Conservation (phyloP, 305 asterid species). For the Fraxinus xanthoxyloides region DNA sequence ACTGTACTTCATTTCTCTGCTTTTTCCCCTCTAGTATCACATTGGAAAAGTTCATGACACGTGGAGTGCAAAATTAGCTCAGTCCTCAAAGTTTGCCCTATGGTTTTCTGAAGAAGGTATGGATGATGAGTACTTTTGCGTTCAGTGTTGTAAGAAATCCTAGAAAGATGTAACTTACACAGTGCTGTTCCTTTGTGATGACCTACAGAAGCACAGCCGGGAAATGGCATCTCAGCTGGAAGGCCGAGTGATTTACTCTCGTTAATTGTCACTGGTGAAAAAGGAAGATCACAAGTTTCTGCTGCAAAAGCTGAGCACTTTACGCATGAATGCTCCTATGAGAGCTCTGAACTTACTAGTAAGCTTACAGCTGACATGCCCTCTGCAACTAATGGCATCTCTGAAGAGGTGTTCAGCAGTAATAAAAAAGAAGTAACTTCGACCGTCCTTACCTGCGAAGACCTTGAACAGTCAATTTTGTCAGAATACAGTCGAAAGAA, state of each 20-base stretch:
- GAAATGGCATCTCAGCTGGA: conserved; percentile 36
- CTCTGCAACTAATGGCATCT: conserved; percentile 41
- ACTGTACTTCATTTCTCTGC: conserved; percentile 12
- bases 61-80: conserved; percentile 39
- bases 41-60: conserved; percentile 50
- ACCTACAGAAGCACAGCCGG: conserved; percentile 42
- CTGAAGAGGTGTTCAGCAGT: conserved; percentile 39
- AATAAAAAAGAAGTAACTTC: conserved; percentile 45
- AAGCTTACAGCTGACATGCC: conserved; percentile 26
- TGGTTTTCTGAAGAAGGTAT: conserved; percentile 93
- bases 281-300: conserved; percentile 43
- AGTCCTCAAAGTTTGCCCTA: conserved; percentile 78
- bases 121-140: conserved; percentile 6
- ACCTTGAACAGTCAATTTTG: conserved; percentile 85
- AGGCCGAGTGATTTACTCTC: conserved; percentile 67
- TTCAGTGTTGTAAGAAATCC: conserved; percentile 6
- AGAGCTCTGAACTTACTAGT: conserved; percentile 33
- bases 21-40: conserved; percentile 41
- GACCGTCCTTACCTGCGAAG: conserved; percentile 80
- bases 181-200: conserved; percentile 5
- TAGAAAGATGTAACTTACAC: conserved; percentile 14
- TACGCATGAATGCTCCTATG: conserved; percentile 20
- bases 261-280: conserved; percentile 64
- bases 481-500: conserved; percentile 59
- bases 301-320: conserved; percentile 31